phyloP scores from a whole-genome alignment of 169 alveolate species.

The Toxoplasma gondii region DNA sequence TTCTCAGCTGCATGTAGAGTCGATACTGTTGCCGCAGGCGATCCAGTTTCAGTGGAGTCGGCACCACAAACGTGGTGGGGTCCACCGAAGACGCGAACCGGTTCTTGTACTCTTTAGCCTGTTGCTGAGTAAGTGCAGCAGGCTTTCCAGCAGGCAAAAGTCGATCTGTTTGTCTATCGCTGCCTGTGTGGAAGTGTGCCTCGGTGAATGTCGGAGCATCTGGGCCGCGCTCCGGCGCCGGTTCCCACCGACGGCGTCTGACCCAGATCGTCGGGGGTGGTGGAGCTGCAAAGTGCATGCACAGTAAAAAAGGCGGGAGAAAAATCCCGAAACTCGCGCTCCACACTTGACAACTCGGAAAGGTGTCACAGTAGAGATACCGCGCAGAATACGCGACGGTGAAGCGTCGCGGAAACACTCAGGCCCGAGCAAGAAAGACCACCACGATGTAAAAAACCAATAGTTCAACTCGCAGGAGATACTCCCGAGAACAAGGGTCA shows the following conservation, averaged over 20 bases:
- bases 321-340: not conserved
- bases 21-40: conserved; percentile 5
- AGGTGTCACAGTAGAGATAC: too few relatives aligned
- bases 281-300: not conserved
- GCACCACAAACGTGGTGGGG: conserved; percentile 17
- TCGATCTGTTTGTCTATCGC: not conserved
- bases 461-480: too few relatives aligned
- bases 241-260: conserved; percentile 29
- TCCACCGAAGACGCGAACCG: not conserved
- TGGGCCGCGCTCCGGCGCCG: conserved; percentile 2
- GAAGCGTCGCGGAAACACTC: too few relatives aligned
- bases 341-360: too few relatives aligned
- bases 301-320: not conserved
- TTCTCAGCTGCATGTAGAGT: conserved; percentile 25
- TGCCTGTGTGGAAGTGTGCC: conserved; percentile 20
- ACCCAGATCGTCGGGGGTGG: conserved; percentile 33
- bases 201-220: not conserved
- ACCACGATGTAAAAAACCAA: too few relatives aligned
- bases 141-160: conserved; percentile 10
- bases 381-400: too few relatives aligned
- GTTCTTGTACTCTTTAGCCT: not conserved
- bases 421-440: too few relatives aligned
- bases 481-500: too few relatives aligned
- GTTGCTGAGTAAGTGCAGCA: not conserved
- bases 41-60: not conserved